These are phyloP conservation scores for Eragrostis tef DNA, from an alignment of 202 grass and related monocot genomes.

Conservation along the genomic window DNA sequence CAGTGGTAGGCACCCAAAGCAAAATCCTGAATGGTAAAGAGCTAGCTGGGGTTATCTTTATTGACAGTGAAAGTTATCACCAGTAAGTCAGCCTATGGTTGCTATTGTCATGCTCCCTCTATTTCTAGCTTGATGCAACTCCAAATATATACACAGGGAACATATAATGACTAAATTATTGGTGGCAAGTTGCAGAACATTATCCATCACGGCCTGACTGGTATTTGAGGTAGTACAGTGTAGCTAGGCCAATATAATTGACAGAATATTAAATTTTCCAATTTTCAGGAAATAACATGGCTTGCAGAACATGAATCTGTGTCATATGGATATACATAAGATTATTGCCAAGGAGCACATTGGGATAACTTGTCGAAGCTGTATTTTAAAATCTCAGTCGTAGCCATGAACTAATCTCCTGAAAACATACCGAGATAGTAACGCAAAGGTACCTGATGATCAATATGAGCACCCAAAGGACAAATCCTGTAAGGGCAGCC, in stretches of 20 bases:
- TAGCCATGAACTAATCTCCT: conserved; percentile 8
- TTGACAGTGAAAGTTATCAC: neutral
- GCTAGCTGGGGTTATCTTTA: neutral
- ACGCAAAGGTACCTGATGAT: conserved; percentile 73
- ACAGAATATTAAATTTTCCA: conserved; percentile 12
- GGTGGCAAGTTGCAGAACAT: neutral
- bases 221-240: neutral
- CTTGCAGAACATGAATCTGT: neutral
- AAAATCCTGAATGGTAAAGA: conserved; percentile 17
- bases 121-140: conserved; percentile 23
- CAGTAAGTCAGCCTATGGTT: conserved; percentile 7
- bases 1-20: neutral
- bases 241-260: neutral
- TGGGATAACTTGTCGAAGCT: conserved; percentile 1
- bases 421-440: conserved; percentile 5
- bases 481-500: conserved; percentile 95
- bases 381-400: neutral
- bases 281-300: neutral
- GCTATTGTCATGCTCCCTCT: neutral
- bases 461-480: conserved; percentile 85
- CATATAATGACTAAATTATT: conserved; percentile 6
- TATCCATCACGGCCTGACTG: conserved; percentile 2
- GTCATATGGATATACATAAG: neutral
- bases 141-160: conserved; percentile 9
- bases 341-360: neutral